Conservation (phyloP, 2,329 filamentous ascomycete genomes). For the Magnaporthiopsis rhizophila region DNA sequence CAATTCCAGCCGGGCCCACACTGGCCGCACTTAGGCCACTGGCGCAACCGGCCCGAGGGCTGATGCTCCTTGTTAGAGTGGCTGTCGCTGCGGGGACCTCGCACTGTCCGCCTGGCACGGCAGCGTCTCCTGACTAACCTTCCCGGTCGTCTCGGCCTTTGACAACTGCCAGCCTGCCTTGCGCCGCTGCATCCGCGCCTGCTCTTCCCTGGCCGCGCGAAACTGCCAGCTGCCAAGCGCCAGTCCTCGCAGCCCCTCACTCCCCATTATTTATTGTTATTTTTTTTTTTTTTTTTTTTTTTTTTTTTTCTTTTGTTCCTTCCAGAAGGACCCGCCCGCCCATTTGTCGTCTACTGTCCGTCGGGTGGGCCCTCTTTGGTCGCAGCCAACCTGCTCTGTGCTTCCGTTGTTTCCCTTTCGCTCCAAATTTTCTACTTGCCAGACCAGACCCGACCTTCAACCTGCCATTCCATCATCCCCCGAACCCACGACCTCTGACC, state of each 20-base stretch:
- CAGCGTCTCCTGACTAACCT: background rate
- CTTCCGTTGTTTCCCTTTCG: background rate
- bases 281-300: background rate
- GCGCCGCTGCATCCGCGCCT: background rate
- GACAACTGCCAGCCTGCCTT: background rate
- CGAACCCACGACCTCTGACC: background rate
- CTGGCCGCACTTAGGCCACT: background rate
- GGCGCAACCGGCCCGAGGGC: background rate
- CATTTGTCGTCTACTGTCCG: background rate
- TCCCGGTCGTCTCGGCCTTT: background rate
- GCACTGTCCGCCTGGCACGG: background rate
- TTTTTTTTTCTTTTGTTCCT: slow-evolving; percentile 1
- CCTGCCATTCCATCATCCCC: background rate
- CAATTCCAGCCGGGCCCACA: background rate
- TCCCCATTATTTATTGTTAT: background rate
- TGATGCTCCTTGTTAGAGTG: background rate
- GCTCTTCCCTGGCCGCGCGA: background rate
- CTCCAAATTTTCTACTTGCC: slow-evolving; percentile 4
- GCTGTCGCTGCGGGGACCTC: background rate
- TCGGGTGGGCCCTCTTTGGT: background rate
- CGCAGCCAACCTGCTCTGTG: slow-evolving; percentile 1
- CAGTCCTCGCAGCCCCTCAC: slow-evolving; percentile 3
- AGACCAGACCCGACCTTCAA: background rate
- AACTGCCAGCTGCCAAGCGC: slow-evolving; percentile 3
- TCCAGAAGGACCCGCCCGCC: slow-evolving; percentile 1